Conservation (phyloP, 2,329 filamentous ascomycete species). For the Raffaelea deltoideospora region DNA sequence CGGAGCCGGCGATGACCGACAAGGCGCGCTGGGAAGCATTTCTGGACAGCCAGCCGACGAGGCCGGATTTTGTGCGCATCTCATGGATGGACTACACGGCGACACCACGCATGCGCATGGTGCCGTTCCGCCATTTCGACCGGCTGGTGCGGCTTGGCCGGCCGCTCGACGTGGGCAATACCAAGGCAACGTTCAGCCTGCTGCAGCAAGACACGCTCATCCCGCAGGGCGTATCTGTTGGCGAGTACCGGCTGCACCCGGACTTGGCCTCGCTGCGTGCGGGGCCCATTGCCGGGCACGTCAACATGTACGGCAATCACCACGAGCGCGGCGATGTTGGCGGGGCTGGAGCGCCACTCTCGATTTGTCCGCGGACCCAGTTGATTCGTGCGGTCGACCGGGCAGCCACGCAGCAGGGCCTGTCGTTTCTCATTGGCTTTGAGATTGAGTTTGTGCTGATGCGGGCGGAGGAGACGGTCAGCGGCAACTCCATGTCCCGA, state of each 20-base stretch:
- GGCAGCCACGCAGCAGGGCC: slow-evolving; percentile 33
- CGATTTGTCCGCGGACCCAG: slow-evolving; percentile 50
- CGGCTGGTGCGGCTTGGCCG: slow-evolving; percentile 29
- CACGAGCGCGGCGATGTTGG: slow-evolving; percentile 35
- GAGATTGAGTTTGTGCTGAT: slow-evolving; percentile 71
- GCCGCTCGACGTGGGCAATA: slow-evolving; percentile 39
- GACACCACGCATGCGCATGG: slow-evolving; percentile 47
- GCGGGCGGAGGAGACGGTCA: slow-evolving; percentile 19
- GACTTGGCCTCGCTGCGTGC: slow-evolving; percentile 47
- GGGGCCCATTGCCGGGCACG: slow-evolving; percentile 44
- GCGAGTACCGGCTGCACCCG: slow-evolving; percentile 51
- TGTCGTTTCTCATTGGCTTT: slow-evolving; percentile 57
- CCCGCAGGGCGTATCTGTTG: slow-evolving; percentile 37
- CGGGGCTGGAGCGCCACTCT: slow-evolving; percentile 15
- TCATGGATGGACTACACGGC: slow-evolving; percentile 72
- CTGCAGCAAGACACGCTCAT: slow-evolving; percentile 51
- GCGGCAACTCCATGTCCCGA: slow-evolving; percentile 8
- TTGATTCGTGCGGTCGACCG: slow-evolving; percentile 38
- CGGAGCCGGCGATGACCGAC: slow-evolving; percentile 13
- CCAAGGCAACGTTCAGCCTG: slow-evolving; percentile 48
- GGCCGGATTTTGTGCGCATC: slow-evolving; percentile 55
- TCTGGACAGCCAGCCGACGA: slow-evolving; percentile 28
- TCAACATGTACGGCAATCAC: slow-evolving; percentile 55
- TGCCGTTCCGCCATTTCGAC: slow-evolving; percentile 46
- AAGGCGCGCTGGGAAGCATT: slow-evolving; percentile 23